Base-by-base conservation (phyloP, 2,329 filamentous ascomycete genomes). In the Microascus cirrosus region DNA sequence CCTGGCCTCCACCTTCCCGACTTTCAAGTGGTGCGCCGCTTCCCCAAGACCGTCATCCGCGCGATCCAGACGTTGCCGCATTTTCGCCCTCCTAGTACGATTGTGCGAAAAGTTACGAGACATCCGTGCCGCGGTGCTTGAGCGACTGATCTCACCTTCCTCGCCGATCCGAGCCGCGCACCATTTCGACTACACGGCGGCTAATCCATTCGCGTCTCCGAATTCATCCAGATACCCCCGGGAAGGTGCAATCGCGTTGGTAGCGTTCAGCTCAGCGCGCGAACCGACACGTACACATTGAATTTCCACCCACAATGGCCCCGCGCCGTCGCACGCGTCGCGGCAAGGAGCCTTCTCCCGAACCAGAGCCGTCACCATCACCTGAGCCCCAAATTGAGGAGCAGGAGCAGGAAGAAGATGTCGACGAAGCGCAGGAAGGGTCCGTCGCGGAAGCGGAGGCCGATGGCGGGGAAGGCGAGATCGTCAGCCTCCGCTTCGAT, bases 261-360 rank as follows among this genome's bases (percentile, higher is more conserved):
- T 20, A 13, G 22, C 45, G 45, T 50, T 22, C 35, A 1, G 48
- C 25, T 54, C 32, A 18, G 18, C 53, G 24, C 8, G 39, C 39
- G 24, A 24, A 50, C 39, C 39, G 39, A 24, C 6, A 50, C 45
- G 22, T 32, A 32, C 28, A 32, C 50, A 28, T 32, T 45, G 32
- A 48, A 34, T 18, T n/a, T 50, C 15, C 54, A 24, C 20, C 48
- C 15, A 54, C 56, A 55, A 77, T 77, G 68, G 78, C 84, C 67
- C 86, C 89, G 5, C 80, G 82, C 63, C 83, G 87, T 57, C 95
- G 88, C 66, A 88, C 86, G 53, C 82, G 86, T 54, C 84, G 90
- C 32, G 83, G 90, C 56, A 87, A 83, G 59, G 94, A 99, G 65
- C 93, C 93, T 0, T 97, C 56, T 8, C 56, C 56, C 13, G 56